phyloP scores from a whole-genome alignment of 345 rosid species.

The Salix arbutifolia region DNA sequence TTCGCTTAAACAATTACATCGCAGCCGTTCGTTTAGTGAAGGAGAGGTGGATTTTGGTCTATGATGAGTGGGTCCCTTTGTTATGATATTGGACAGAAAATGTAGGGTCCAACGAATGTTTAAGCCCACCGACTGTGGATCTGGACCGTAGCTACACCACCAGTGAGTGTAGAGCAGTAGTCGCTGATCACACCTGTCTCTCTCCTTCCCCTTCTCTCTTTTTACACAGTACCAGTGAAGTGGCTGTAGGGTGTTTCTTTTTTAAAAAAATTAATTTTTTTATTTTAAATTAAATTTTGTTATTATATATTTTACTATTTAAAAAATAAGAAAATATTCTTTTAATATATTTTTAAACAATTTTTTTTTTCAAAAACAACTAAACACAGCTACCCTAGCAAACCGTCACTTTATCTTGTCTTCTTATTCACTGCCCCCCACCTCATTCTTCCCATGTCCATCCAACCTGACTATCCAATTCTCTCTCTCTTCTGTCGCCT shows the following conservation, averaged over 20 bases:
- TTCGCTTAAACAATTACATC: background rate
- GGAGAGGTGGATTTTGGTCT: background rate
- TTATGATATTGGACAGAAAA: conserved; percentile 20
- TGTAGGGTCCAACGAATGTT: conserved; percentile 42
- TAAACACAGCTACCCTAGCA: too few species aligned
- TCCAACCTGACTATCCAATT: background rate
- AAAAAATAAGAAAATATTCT: too few species aligned
- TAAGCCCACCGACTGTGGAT: conserved; percentile 50
- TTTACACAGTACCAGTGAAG: background rate
- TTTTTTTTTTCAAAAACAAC: too few species aligned
- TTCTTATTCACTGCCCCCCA: conserved; percentile 53
- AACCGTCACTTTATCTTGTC: conserved; percentile 37
- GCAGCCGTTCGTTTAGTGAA: conserved; percentile 20
- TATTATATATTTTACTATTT: too few species aligned
- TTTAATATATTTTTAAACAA: too few species aligned
- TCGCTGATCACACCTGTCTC: background rate
- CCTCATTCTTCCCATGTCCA: background rate
- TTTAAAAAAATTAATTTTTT: too few species aligned
- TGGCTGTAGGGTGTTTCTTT: too few species aligned
- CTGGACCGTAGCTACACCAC: conserved; percentile 27
- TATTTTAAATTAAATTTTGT: too few species aligned
- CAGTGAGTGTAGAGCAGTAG: background rate
- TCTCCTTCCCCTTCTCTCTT: background rate
- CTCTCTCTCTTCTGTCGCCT: background rate
- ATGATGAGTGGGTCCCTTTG: conserved; percentile 45